Evolutionary conservation across 768 basidiomycete genomes (phyloP), one percentile per base, ranked within the genome.

Genomic region (Mycena galericulata): DNA sequence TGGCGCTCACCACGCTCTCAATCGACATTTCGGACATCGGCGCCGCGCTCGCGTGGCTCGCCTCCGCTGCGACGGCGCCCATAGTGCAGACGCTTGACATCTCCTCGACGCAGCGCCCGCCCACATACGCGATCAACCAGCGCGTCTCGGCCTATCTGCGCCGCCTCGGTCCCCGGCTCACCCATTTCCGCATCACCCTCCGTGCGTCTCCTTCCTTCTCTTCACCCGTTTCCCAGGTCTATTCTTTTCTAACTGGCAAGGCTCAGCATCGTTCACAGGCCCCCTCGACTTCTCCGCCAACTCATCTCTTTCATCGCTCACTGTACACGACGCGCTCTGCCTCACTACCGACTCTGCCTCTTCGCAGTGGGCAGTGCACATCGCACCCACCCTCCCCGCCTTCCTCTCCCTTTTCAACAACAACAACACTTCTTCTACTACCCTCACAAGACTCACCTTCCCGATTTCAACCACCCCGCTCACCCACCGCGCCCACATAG

Each of bases 111-210:
- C 20, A 38, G 9, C 15, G 29, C 50, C 53, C 53, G 36, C 53
- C 32, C 53, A 34, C 20, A 18, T 54, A 54, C 53, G 30, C 53
- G 22, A 54, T 54, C 30, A 54, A 36, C 36, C 53, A 54, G 32
- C 53, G 53, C 53, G 14, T 54, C 53, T 54, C 53, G 36, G 53
- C 53, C 53, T 54, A 54, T 54, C 53, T 54, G 53, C 53, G 53
- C 14, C 36, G 53, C 20, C 53, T 54, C 20, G 53, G 53, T 36
- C 53, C 14, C 53, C 53, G 53, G 53, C 53, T 54, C 32, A 54
- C 22, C n/a, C 53, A 54, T 54, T 38, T 54, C 53, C 20, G 53
- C 53, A 54, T 54, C 53, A 54, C 53, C 32, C 53, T 54, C 36
- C 53, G 30, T 54, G 53, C 0, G 53, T 34, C 36, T 54, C 32